Base-by-base conservation (phyloP, 2,329 filamentous ascomycete species). In the Colletotrichum camelliae region DNA sequence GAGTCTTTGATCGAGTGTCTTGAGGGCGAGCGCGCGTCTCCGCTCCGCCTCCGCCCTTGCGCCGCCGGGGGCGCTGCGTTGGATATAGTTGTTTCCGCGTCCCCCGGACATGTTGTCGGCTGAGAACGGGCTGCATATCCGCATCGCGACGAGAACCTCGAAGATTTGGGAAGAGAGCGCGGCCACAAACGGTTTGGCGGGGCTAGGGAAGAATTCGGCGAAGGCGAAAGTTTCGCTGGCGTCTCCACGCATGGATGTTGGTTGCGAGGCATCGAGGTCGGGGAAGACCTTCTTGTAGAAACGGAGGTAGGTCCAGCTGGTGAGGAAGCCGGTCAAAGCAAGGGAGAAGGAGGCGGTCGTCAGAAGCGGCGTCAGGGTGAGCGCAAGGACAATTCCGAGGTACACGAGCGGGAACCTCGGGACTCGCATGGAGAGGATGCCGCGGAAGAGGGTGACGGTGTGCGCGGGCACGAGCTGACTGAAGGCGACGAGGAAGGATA, bases 401-500 rank as follows among this genome's bases (percentile, higher is more conserved):
- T 94, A 89, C 86, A 97, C 77, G 87, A 98, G 87, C 13, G 91
- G 92, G 80, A 93, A 92, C 64, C 91, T 88, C 21, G 92, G 92
- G 70, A 99, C 96, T 79, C 96, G 94, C 84, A 98, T 92, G 76
- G 97, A 98, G 75, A 98, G 84, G 77, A 98, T 87, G 78, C 96
- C 96, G 78, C 94, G 94, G 87, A 98, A 96, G 74, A 99, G 91
- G 6, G 96, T 97, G 69, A 98, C 96, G 13, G 97, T 99, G 85
- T 99, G 97, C 77, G 98, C 96, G 27, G 97, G 97, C 43, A 98
- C 94, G 66, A 99, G 94, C 86, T 99, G 97, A 86, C 98, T 98
- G 86, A 98, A 98, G 70, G 96, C 95, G 80, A 98, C 95, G 77
- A 99, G 94, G 87, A 98, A 98, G 77, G 94, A 93, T 62, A 97